Conservation (phyloP, 257 asterid species). For the Cordia subcordata region DNA sequence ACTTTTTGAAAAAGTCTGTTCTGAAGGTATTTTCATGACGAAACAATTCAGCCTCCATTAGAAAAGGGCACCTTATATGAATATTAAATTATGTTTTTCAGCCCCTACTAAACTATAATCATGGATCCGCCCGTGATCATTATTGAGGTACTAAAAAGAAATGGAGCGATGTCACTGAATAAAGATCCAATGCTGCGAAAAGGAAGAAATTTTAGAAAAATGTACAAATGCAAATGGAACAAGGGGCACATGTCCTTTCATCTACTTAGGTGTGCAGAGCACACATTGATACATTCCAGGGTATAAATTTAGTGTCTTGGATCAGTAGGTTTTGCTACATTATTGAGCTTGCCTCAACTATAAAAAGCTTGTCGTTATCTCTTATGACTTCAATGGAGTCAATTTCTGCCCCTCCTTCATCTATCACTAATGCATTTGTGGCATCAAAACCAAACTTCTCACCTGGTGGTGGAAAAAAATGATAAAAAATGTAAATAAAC, state of each 20-base stretch:
- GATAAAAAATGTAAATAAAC: not conserved
- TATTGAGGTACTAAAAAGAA: not conserved
- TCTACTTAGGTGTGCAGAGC: not conserved
- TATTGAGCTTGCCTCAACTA: constrained; percentile 19
- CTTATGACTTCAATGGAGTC: constrained; percentile 87
- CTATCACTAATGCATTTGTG: constrained; percentile 43
- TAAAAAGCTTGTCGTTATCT: constrained; percentile 73
- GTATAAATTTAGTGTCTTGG: not conserved
- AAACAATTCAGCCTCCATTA: too few species aligned
- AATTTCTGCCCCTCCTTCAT: constrained; percentile 77
- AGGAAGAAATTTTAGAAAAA: not conserved
- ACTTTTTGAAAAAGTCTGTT: too few species aligned
- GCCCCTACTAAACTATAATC: too few species aligned
- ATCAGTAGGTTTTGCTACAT: constrained; percentile 5
- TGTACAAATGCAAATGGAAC: not conserved
- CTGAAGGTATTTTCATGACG: too few species aligned
- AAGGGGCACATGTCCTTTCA: not conserved
- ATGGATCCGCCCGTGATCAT: too few species aligned
- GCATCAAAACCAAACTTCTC: constrained; percentile 81
- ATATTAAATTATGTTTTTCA: too few species aligned
- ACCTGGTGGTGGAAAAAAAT: constrained; percentile 37
- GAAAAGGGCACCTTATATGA: too few species aligned
- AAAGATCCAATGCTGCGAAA: too few species aligned
- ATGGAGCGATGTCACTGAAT: not conserved
- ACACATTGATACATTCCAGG: not conserved